phyloP scores from a whole-genome alignment of 1,139 yeast genomes.

The Pichia sorboxylosa region DNA sequence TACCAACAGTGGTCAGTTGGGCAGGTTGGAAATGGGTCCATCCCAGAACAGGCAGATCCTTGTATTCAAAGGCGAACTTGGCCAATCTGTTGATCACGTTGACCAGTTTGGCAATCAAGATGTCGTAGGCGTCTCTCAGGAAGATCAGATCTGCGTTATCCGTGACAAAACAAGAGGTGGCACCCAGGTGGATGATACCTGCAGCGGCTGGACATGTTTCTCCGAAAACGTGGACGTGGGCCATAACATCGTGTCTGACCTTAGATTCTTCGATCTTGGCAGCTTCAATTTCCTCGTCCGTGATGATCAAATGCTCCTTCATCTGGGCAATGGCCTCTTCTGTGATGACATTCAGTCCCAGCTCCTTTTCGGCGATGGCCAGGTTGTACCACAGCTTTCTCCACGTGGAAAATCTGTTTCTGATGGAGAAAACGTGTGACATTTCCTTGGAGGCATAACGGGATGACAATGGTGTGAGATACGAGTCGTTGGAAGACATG shows the following conservation, averaged over 20 bases:
- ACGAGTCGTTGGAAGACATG: slow-evolving; percentile 52
- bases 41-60: slow-evolving; percentile 93
- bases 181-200: slow-evolving; percentile 96
- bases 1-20: slow-evolving; percentile 96
- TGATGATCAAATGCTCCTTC: slow-evolving; percentile 63
- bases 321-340: slow-evolving; percentile 88
- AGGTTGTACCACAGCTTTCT: slow-evolving; percentile 92
- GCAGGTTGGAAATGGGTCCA: slow-evolving; percentile 99
- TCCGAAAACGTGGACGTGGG: slow-evolving; percentile 95
- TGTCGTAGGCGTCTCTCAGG: slow-evolving; percentile 88
- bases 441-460: slow-evolving; percentile 97
- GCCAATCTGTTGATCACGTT: slow-evolving; percentile 88
- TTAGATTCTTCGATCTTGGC: slow-evolving; percentile 93
- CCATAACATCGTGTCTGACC: slow-evolving; percentile 99
- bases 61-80: slow-evolving; percentile 79
- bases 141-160: slow-evolving; percentile 97
- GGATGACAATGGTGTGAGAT: slow-evolving; percentile 86
- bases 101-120: slow-evolving; percentile 86
- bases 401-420: slow-evolving; percentile 97
- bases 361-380: slow-evolving; percentile 90
- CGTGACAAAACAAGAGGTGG: slow-evolving; percentile 94
- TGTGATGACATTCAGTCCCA: slow-evolving; percentile 73
- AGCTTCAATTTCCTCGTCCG: slow-evolving; percentile 83
- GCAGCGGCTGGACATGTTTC: slow-evolving; percentile 91
- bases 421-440: slow-evolving; percentile 82